Evolutionary conservation across 2,329 filamentous ascomycete genomes (phyloP).

Genomic region (Thielaviopsis cerberus): DNA sequence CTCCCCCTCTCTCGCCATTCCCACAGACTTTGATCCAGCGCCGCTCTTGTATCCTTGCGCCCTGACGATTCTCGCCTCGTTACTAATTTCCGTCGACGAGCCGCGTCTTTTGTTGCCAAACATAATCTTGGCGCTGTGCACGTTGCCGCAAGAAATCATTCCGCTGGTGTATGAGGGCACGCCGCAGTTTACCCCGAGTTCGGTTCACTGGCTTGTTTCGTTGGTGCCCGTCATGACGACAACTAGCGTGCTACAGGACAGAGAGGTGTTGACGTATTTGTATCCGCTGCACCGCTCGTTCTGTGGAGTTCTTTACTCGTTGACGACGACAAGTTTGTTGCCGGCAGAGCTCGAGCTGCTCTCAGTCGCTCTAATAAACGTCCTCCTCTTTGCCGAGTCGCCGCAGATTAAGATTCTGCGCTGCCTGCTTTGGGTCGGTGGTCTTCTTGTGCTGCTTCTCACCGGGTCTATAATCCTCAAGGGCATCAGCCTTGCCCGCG

Average conservation of each 20-base stretch:
- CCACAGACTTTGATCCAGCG: constrained; percentile 71
- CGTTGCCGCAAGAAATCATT: constrained; percentile 55
- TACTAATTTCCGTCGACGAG: constrained; percentile 49
- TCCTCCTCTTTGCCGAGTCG: constrained; percentile 58
- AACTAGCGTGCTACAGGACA: background rate
- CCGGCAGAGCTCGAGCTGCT: constrained; percentile 75
- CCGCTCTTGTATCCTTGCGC: constrained; percentile 71
- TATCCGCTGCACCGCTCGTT: constrained; percentile 73
- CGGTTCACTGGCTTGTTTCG: constrained; percentile 63
- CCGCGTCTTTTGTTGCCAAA: constrained; percentile 52
- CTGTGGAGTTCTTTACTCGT: constrained; percentile 51
- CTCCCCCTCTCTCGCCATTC: constrained; percentile 32
- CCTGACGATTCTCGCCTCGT: constrained; percentile 57
- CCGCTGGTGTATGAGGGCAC: constrained; percentile 27
- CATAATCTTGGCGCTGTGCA: constrained; percentile 60
- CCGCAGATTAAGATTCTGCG: constrained; percentile 76
- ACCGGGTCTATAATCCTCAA: constrained; percentile 61
- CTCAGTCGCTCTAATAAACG: constrained; percentile 62
- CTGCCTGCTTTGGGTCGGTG: constrained; percentile 69
- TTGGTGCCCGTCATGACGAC: constrained; percentile 41
- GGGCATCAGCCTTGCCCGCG: constrained; percentile 69
- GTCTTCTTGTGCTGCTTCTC: constrained; percentile 52
- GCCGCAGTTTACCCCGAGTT: constrained; percentile 9
- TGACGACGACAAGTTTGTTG: constrained; percentile 78
- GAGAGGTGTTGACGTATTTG: constrained; percentile 20